Percentiles rank a stretch among this genome's conserved stretches.
Conservation (phyloP, 2,329 filamentous ascomycete species). For the Fusarium agapanthi region DNA sequence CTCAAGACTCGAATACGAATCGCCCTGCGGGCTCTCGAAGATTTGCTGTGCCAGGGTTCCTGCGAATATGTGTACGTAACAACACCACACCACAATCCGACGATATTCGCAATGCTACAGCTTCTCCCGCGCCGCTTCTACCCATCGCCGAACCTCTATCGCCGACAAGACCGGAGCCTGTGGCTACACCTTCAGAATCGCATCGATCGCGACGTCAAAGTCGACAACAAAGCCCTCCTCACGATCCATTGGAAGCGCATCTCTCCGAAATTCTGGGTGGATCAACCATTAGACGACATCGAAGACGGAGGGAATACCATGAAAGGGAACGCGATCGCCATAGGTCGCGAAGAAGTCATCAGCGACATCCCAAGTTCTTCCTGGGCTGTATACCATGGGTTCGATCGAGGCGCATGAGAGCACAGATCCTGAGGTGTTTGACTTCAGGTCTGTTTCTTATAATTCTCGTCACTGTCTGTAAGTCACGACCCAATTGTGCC, state of each 20-base stretch:
- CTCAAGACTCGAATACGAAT: constrained; percentile 54
- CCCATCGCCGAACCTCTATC: constrained; percentile 12
- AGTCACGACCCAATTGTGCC: constrained; percentile 45
- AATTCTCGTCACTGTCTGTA: constrained; percentile 71
- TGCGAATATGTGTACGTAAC: constrained; percentile 20
- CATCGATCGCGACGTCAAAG: constrained; percentile 9
- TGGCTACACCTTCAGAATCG: constrained; percentile 14
- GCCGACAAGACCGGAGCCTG: constrained; percentile 18
- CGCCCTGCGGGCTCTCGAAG: constrained; percentile 17
- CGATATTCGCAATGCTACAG: constrained; percentile 15
- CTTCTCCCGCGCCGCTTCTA: constrained; percentile 29
- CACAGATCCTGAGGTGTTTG: constrained; percentile 67
- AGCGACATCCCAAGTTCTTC: constrained; percentile 53
- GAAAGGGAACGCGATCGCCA: constrained; percentile 12
- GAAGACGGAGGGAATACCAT: constrained; percentile 1
- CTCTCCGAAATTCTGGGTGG: constrained; percentile 29
- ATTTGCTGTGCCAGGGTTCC: constrained; percentile 17
- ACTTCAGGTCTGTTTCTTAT: constrained; percentile 72
- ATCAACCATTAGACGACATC: not conserved
- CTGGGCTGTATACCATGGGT: constrained; percentile 65
- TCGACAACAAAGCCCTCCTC: not conserved
- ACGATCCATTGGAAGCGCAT: constrained; percentile 27
- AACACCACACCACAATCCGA: constrained; percentile 5
- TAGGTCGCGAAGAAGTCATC: constrained; percentile 19
- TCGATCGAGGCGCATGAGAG: constrained; percentile 61